phyloP scores from a whole-genome alignment of 805 yeast genomes.

The Spathaspora boniae region DNA sequence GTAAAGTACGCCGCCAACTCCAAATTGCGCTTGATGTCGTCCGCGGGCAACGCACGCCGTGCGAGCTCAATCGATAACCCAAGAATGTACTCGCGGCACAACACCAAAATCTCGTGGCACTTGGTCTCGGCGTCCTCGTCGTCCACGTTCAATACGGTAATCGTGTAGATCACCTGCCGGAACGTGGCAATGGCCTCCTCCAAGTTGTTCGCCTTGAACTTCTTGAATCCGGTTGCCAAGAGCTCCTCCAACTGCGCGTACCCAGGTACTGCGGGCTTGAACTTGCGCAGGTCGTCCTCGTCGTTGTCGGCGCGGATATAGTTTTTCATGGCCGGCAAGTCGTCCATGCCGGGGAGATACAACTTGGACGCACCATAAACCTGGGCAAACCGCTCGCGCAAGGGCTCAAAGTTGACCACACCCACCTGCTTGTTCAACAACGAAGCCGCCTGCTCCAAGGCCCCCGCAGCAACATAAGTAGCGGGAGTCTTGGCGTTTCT shows the following conservation, averaged over 20 bases:
- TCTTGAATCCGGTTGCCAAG: constrained; percentile 71
- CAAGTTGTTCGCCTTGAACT: constrained; percentile 79
- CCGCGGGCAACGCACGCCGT: constrained; percentile 76
- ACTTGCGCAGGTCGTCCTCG: constrained; percentile 48
- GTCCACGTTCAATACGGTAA: constrained; percentile 67
- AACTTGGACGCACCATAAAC: constrained; percentile 79
- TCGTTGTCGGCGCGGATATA: constrained; percentile 63
- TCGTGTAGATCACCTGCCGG: constrained; percentile 74
- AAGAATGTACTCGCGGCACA: constrained; percentile 85
- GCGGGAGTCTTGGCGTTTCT: constrained; percentile 89
- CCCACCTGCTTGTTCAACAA: constrained; percentile 88
- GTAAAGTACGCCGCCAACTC: constrained; percentile 97
- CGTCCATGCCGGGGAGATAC: constrained; percentile 69
- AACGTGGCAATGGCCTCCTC: constrained; percentile 77
- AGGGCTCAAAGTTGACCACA: constrained; percentile 80
- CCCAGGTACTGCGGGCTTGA: constrained; percentile 71
- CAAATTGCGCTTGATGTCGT: constrained; percentile 76
- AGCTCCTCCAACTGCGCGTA: constrained; percentile 58
- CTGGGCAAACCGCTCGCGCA: constrained; percentile 77
- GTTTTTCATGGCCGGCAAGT: constrained; percentile 65
- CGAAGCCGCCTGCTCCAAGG: constrained; percentile 93
- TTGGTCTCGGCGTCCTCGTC: constrained; percentile 72
- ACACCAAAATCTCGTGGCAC: constrained; percentile 64
- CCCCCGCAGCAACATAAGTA: constrained; percentile 92
- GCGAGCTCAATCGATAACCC: constrained; percentile 88